Conservation (phyloP, 345 rosid genomes). For the Firmiana major region DNA sequence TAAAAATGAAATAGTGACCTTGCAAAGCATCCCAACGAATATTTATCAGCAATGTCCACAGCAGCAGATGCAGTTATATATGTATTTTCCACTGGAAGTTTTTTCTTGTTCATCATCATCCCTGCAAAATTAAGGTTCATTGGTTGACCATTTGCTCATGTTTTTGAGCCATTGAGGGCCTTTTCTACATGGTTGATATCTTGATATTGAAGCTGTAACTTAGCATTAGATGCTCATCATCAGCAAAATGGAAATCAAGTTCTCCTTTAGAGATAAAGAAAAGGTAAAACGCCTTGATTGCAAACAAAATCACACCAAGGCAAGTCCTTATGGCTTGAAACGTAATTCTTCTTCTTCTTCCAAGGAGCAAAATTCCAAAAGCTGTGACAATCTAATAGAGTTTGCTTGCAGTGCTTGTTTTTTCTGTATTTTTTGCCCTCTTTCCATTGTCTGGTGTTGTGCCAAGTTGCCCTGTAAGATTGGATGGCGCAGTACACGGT, state of each 20-base stretch:
- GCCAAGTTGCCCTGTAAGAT: conserved; percentile 57
- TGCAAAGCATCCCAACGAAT: background rate
- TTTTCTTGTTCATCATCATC: background rate
- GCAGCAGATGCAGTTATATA: background rate
- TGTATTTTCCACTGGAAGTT: background rate
- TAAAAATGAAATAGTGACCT: too few relatives aligned
- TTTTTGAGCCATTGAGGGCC: conserved; percentile 6
- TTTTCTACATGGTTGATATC: conserved; percentile 24
- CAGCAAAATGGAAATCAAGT: background rate
- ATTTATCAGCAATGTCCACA: background rate
- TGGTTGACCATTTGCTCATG: background rate
- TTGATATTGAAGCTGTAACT: background rate
- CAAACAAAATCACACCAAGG: background rate
- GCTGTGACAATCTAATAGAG: conserved; percentile 31
- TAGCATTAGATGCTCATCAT: background rate
- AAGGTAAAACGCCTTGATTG: conserved; percentile 7
- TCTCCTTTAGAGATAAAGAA: background rate
- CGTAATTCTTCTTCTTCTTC: background rate
- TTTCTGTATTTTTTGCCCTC: conserved; percentile 58
- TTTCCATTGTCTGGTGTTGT: conserved; percentile 53
- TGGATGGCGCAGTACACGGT: conserved; percentile 37
- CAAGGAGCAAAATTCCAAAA: background rate
- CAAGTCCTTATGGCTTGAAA: background rate
- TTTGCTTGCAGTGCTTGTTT: conserved; percentile 52
- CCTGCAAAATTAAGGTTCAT: background rate